Evolutionary conservation across 768 basidiomycete species (phyloP), one percentile per base, ranked within the genome.

Genomic region (Serendipita sp.): DNA sequence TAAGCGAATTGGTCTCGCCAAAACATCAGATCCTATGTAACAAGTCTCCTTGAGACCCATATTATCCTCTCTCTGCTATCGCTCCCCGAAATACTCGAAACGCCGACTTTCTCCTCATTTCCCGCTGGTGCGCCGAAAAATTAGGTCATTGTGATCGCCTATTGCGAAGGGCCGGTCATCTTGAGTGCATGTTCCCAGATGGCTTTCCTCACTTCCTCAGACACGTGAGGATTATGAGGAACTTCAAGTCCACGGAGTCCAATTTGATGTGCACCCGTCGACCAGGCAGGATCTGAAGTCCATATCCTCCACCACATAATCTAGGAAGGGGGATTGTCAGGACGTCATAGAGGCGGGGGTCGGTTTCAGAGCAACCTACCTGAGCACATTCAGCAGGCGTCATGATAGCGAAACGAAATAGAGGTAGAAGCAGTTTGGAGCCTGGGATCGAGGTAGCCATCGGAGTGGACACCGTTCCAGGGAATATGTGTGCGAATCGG

Each of bases 371-470:
- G n/a, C n/a, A n/a, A n/a, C 42, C 13, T 42, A 42, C 42, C 42
- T 42, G 42, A 20, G 42, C 42, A 20, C 42, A 42, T 42, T 42
- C 42, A 11, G 11, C 13, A 20, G 42, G 42, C 20, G 42, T 11
- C 11, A 64, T 28, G 45, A 45, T 63, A 13, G 24, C 24, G 51
- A 53, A 20, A 58, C 20, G 22, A 14, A 62, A 20, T 20, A 48
- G 22, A 56, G 16, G 42, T 20, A 14, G 43, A 26, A 24, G 33
- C 13, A 70, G 69, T 65, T 65, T 70, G 17, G 72, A 66, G 28
- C 70, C 71, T 63, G 67, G 72, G 1, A 66, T 64, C 26, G 70
- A 69, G 24, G 3, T 7, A 5, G 7, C n/a, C 13, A 33, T 34
- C 53, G 62, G 58, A 33, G 60, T 61, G 56, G 22, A 20, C 34